Percentiles rank a stretch among this genome's conserved stretches.
phyloP scores from a whole-genome alignment of 139 green algal genomes.

The Closterium sp. region DNA sequence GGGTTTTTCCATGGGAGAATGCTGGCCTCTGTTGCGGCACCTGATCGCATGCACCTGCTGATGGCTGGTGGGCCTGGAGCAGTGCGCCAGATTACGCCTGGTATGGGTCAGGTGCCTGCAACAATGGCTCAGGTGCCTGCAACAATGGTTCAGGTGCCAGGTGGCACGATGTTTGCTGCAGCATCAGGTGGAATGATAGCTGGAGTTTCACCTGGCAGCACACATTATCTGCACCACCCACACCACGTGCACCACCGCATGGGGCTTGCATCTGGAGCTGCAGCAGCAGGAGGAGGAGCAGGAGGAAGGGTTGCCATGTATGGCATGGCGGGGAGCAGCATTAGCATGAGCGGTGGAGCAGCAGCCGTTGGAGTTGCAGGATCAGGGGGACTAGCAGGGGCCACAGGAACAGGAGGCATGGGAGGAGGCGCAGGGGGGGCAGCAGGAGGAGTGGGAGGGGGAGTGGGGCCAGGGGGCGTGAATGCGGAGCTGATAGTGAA shows the following conservation, averaged over 20 bases:
- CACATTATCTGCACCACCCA: neutral
- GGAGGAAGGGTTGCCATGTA: neutral
- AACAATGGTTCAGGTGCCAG: neutral
- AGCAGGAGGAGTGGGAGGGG: neutral
- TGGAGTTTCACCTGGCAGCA: neutral
- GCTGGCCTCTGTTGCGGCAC: neutral
- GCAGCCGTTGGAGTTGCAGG: neutral
- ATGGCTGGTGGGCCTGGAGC: neutral
- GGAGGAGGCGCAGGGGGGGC: neutral
- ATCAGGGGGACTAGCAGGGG: neutral
- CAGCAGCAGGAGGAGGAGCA: neutral
- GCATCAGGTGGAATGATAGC: neutral
- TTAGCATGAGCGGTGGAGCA: neutral
- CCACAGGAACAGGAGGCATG: neutral
- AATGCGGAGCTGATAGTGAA: neutral
- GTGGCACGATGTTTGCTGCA: neutral
- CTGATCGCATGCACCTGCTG: neutral
- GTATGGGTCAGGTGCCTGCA: neutral
- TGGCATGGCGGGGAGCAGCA: neutral
- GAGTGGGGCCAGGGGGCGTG: neutral
- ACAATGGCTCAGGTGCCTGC: neutral
- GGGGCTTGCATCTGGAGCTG: neutral
- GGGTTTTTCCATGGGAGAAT: neutral
- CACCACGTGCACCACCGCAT: neutral
- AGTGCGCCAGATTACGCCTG: neutral